Evolutionary conservation across 2,329 filamentous ascomycete species (phyloP).

Genomic region (Botrytis pseudocinerea): DNA sequence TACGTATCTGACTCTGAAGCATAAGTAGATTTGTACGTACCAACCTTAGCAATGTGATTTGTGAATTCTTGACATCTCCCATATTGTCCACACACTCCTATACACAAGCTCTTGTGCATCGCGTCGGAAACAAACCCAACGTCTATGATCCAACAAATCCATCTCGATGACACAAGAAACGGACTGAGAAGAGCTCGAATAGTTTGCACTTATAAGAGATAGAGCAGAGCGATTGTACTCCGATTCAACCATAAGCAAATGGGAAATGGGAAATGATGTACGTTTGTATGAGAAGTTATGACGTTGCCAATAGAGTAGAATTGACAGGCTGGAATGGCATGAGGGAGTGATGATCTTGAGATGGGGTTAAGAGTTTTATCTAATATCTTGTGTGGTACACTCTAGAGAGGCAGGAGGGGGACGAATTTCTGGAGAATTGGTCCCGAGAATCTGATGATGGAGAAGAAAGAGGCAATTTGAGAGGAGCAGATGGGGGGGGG

Average conservation of each 20-base stretch:
- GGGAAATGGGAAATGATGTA: neutral
- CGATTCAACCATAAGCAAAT: neutral
- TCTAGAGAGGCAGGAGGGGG: neutral
- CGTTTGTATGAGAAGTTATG: neutral
- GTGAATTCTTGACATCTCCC: neutral
- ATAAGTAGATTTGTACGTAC: neutral
- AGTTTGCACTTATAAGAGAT: neutral
- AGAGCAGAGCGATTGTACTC: neutral
- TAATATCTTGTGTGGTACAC: neutral
- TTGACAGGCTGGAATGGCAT: neutral
- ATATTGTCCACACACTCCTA: neutral
- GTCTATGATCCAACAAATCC: neutral
- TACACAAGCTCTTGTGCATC: neutral
- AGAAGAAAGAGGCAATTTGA: neutral
- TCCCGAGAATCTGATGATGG: no score
- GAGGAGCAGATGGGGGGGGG: neutral
- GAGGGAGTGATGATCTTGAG: neutral
- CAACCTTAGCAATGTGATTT: neutral
- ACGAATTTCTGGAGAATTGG: no score
- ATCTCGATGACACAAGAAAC: neutral
- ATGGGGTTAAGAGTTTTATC: neutral
- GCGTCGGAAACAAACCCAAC: neutral
- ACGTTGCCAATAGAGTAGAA: neutral
- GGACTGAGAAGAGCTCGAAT: neutral
- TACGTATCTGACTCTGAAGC: neutral